Percentiles rank a stretch among this genome's conserved stretches.
Conservation (phyloP, 768 basidiomycete species). For the Mycena crocata region DNA sequence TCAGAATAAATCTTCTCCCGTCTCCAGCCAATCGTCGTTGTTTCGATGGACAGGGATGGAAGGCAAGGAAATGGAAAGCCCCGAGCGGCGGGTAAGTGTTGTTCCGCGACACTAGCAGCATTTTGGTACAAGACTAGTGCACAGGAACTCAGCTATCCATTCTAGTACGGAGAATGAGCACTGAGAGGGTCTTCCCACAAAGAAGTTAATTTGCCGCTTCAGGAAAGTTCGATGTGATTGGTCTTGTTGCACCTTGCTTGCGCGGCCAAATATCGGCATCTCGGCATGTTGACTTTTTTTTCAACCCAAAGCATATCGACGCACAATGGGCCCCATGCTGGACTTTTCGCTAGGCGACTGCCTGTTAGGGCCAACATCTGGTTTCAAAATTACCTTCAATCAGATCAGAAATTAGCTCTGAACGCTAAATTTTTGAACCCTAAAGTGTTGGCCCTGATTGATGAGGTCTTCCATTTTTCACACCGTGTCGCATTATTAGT, state of each 20-base stretch:
- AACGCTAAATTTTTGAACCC: too few species aligned
- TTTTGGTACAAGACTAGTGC: not conserved
- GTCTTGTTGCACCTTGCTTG: not conserved
- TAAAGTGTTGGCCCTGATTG: too few species aligned
- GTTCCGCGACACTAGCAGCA: not conserved
- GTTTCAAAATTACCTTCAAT: too few species aligned
- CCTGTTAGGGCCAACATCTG: too few species aligned
- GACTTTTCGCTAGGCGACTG: too few species aligned
- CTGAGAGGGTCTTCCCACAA: not conserved
- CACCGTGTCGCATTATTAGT: too few species aligned
- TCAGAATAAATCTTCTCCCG: constrained; percentile 18
- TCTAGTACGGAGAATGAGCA: not conserved
- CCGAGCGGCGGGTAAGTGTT: not conserved
- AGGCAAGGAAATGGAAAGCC: not conserved
- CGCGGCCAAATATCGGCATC: not conserved
- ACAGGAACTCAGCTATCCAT: not conserved
- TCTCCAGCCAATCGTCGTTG: constrained; percentile 15
- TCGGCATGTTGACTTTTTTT: constrained; percentile 16
- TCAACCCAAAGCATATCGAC: too few species aligned
- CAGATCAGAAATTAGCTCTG: too few species aligned
- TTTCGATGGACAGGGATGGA: not conserved
- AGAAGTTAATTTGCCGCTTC: constrained; percentile 2
- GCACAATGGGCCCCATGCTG: too few species aligned
- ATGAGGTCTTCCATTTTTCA: too few species aligned
- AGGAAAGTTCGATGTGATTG: not conserved